Evolutionary conservation across 2,329 filamentous ascomycete genomes (phyloP).

Genomic region (Neurospora sp.): DNA sequence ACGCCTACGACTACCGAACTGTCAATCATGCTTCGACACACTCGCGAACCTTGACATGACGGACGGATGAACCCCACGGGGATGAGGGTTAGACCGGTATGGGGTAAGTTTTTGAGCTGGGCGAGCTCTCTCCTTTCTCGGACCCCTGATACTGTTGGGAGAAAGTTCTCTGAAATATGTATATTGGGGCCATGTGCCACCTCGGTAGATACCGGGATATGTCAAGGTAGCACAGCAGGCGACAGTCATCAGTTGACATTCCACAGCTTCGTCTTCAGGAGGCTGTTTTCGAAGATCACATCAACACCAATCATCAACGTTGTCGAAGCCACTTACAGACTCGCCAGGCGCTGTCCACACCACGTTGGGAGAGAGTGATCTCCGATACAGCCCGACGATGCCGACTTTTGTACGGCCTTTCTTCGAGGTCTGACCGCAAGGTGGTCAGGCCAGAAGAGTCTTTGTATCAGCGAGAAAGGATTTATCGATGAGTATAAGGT

Average conservation of each 20-base stretch:
- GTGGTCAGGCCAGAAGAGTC: not conserved
- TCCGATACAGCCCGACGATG: not conserved
- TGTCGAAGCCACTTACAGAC: not conserved
- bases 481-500: not conserved
- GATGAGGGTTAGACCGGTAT: not conserved
- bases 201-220: not conserved
- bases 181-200: not conserved
- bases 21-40: not conserved
- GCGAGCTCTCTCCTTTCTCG: not conserved
- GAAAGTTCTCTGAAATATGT: not conserved
- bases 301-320: not conserved
- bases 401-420: not conserved
- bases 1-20: not conserved
- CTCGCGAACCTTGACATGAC: not conserved
- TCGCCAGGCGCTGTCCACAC: not conserved
- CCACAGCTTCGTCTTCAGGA: not conserved
- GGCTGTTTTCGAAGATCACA: not conserved
- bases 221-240: not conserved
- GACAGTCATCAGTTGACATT: not conserved
- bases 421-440: not conserved
- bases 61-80: not conserved
- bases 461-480: not conserved
- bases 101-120: not conserved
- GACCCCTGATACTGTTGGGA: not conserved
- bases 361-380: not conserved